Evolutionary conservation across 2,329 filamentous ascomycete species (phyloP), one percentile per base, ranked within the genome.

Genomic region (Aspergillus brunneoviolaceus): DNA sequence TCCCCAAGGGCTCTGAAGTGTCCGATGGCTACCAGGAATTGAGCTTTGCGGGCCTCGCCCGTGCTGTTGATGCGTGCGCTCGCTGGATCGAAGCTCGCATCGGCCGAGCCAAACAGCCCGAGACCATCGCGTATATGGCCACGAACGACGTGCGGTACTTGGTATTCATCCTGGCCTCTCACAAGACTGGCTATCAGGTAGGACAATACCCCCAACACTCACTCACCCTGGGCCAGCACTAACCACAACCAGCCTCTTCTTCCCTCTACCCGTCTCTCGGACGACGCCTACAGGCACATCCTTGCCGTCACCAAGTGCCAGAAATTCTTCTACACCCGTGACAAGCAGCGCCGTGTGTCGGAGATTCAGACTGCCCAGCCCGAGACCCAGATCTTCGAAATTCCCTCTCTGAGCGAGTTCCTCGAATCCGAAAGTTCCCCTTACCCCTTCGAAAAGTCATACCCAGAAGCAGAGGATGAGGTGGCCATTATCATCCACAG

Each of bases 401-500:
- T 67, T n/a, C 60, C 62, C 3, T 45, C 55, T 2, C 31, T 57
- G 7, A 23, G 7, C 2, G 59, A 60, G 4, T 16, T 61, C 4
- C 25, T 61, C 16, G 4, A 14, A 12, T 27, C 19, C 11, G 33
- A 19, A 7, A 21, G n/a, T 5, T 16, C 31, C 11, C 51, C 49
- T 2, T 51, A 60, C 63, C 61, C 64, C 0, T 67, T 56, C 21
- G 52, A 39, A 2, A 69, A 65, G 50, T 58, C 65, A 2, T 68
- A 59, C 31, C 53, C 66, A 7, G 64, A 71, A 14, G 63, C 57
- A 0, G 66, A 70, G 47, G 55, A 72, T 21, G 60, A 70, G 6
- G 56, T 65, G 7, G 64, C 67, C 12, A 50, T 70, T 9, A 70
- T 74, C 19, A 69, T 72, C 31, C 74, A 75, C 55, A 75, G 72